These are phyloP conservation scores for Neurospora sp. DNA, from an alignment of 495 filamentous ascomycete genomes.

Conservation along the genomic window DNA sequence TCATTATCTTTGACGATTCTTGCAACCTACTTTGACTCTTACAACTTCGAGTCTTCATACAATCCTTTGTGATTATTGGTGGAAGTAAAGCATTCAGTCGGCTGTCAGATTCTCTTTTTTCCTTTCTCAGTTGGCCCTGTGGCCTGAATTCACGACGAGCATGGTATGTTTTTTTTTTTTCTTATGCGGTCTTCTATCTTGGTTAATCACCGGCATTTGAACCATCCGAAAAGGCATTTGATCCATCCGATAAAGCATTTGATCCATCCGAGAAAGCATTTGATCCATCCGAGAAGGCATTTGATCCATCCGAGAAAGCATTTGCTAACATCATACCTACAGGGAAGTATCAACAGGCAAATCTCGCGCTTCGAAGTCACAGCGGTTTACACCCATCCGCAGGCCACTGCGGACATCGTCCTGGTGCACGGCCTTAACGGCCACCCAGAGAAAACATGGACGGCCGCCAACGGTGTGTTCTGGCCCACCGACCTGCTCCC, in stretches of 20 bases:
- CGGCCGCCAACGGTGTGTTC: slow-evolving; percentile 53
- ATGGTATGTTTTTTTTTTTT: not conserved
- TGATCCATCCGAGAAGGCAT: too few relatives aligned
- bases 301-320: too few relatives aligned
- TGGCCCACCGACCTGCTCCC: slow-evolving; percentile 74
- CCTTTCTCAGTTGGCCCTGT: not conserved
- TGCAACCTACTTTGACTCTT: not conserved
- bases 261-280: too few relatives aligned
- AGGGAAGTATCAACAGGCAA: slow-evolving; percentile 41
- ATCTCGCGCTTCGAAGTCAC: slow-evolving; percentile 62
- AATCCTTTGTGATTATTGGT: not conserved
- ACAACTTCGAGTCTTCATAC: not conserved
- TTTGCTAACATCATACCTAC: slow-evolving; percentile 1
- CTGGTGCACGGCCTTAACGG: slow-evolving; percentile 82
- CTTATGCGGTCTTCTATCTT: not conserved
- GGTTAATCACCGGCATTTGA: not conserved
- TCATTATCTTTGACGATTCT: not conserved
- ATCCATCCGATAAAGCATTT: too few relatives aligned
- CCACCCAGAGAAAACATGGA: slow-evolving; percentile 67
- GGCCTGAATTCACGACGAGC: not conserved
- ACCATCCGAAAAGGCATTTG: not conserved
- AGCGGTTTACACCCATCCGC: slow-evolving; percentile 52
- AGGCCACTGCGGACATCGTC: slow-evolving; percentile 56
- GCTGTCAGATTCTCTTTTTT: not conserved
- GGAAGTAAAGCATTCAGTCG: not conserved